Evolutionary conservation across 768 basidiomycete genomes (phyloP).

Genomic region (Pleurotus sapidus): DNA sequence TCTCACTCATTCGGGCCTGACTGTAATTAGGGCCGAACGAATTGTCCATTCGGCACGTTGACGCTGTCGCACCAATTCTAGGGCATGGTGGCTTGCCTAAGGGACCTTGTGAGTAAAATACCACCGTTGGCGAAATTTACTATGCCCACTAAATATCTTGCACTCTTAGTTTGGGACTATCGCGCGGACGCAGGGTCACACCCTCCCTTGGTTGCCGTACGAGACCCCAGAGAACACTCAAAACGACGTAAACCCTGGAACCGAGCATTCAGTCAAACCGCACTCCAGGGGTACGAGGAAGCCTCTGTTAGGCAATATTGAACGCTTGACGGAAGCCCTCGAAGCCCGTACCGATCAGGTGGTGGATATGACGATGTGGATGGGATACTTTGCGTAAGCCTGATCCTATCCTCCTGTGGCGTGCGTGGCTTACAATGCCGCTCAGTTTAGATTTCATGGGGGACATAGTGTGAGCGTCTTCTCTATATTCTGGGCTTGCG

Average conservation of each 20-base stretch:
- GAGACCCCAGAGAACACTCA: conserved; percentile 38
- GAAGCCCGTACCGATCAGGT: conserved; percentile 11
- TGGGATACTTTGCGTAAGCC: conserved; percentile 27
- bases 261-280: conserved; percentile 41
- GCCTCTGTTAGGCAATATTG: conserved; percentile 18
- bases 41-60: conserved; percentile 44
- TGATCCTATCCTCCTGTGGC: no score
- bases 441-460: conserved; percentile 37
- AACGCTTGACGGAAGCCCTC: conserved; percentile 24
- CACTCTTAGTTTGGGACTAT: conserved; percentile 46
- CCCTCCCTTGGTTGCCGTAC: conserved; percentile 31
- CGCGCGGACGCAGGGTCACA: conserved; percentile 38
- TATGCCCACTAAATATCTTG: background rate
- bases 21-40: conserved; percentile 51
- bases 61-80: conserved; percentile 42
- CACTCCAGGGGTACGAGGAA: conserved; percentile 43
- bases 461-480: conserved; percentile 28
- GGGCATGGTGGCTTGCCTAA: conserved; percentile 51
- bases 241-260: conserved; percentile 46
- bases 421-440: no score
- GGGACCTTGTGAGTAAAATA: conserved; percentile 44
- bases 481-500: background rate
- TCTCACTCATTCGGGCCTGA: conserved; percentile 4
- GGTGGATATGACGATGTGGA: conserved; percentile 23
- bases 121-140: background rate